Evolutionary conservation across 768 basidiomycete species (phyloP), one percentile per base, ranked within the genome.

Genomic region (Suillus luteus): DNA sequence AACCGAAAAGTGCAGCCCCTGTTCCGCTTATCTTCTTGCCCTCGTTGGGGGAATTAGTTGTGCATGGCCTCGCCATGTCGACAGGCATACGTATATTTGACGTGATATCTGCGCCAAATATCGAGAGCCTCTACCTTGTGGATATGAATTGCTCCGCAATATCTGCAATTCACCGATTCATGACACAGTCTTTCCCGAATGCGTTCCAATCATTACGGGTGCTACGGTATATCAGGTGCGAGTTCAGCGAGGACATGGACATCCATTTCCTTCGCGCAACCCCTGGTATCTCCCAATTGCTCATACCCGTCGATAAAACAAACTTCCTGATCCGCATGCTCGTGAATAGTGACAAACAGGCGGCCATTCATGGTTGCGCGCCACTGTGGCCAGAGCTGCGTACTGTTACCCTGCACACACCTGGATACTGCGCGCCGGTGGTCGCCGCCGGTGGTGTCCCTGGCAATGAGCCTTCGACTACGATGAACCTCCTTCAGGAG

Each of bases 341-440:
- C 27, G 67, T 75, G 58, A 75, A 75, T 10, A 75, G 75, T 43
- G 75, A 76, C 59, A 75, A 76, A 54, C 74, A 75, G 33, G 75
- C 75, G 17, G 64, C 64, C 11, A 72, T 75, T 59, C 64, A 68
- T 10, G 72, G 69, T 0, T 72, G 70, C 22, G 55, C 68, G 15
- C 72, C 74, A 1, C 72, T 76, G 74, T 75, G 74, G 74, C 64
- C 71, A 0, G 57, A 41, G n/a, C 46, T 75, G 55, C 69, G 63
- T 27, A 69, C 65, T 2, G 58, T 75, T 38, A 76, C 74, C 43
- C 15, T 75, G 0, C 74, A 75, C 35, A 76, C 75, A 12, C 73
- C 74, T 41, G 75, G 70, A 19, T 75, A 74, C 60, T 2, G 44
- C 33, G 69, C 68, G 1, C 73, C 64, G 1, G 55, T 55, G 8